Base-by-base conservation (phyloP, 148 eudicot species). In the Chenopodium formosanum region DNA sequence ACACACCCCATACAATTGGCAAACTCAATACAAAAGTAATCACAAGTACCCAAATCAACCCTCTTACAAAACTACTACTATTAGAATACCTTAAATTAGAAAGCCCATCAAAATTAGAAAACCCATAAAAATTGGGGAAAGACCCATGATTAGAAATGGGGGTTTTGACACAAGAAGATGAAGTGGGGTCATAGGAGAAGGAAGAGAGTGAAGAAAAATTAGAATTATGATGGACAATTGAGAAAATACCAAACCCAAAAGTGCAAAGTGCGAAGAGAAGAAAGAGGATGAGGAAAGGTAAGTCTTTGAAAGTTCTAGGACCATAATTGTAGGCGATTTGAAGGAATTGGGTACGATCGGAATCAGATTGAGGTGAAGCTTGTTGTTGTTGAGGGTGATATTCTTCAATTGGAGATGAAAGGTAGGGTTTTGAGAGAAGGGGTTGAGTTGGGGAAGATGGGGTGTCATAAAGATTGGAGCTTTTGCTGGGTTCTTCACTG, bases 241-340 rank as follows among this genome's bases (percentile, higher is more conserved):
- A 89, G 86, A 93, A 95, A 72, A 95, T 92, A 67, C 99, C 99
- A 78, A 93, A 89, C 64, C 79, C 97, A 81, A 88, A 92, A 75
- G 99, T 95, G 75, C 79, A 86, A 72, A 95, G 80, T 64, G 88
- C 72, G 67, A 95, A 77, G 27, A 94, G 85, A 44, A 70, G 7
- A 71, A 91, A 94, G 67, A 96, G 89, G 82, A 94, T 78, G 67
- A 96, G 89, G 72, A 96, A 96, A 27, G 94, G 88, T 9, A 90
- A 76, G 90, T 96, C 98, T 70, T 91, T 96, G 87, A 91, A 73
- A 60, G 89, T 72, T 70, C 99, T 84, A 44, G 89, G 95, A 78
- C 89, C 91, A 68, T 78, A 78, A 69, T 90, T 89, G 90, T 90
- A 94, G 34, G 97, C 77, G 84, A 94, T 94, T 82, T 91, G 95